Conservation (phyloP, 805 yeast species). For the Naumovozyma baii region DNA sequence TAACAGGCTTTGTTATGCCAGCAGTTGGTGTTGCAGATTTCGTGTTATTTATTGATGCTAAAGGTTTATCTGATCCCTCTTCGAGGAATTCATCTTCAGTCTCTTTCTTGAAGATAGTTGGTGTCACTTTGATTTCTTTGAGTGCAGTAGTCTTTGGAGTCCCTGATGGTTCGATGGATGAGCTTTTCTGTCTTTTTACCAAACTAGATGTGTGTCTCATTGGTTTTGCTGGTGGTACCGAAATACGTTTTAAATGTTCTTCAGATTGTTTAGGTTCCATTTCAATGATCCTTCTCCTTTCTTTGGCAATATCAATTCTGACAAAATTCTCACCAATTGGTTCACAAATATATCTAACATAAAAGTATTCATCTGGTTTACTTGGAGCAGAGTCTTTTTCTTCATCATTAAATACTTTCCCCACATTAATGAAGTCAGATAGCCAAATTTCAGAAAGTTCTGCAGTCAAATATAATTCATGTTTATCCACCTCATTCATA, state of each 20-base stretch:
- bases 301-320: constrained; percentile 15
- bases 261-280: constrained; percentile 22
- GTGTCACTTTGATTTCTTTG: not conserved
- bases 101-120: not conserved
- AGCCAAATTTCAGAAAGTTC: constrained; percentile 37
- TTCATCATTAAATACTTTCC: constrained; percentile 34
- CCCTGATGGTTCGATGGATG: not conserved
- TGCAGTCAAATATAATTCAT: constrained; percentile 50
- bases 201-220: not conserved
- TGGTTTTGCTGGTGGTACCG: constrained; percentile 7
- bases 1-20: no score
- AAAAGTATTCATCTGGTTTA: constrained; percentile 19
- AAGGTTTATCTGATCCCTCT: not conserved
- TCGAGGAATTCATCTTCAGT: not conserved
- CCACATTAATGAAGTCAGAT: constrained; percentile 35
- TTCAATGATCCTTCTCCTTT: constrained; percentile 11
- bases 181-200: not conserved
- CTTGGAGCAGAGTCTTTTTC: constrained; percentile 32
- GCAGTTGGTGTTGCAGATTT: no score
- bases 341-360: constrained; percentile 30
- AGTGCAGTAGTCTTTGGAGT: not conserved
- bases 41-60: no score
- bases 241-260: constrained; percentile 20
- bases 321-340: constrained; percentile 23
- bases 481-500: constrained; percentile 18